A percentile compares a stretch with the other conserved stretches of the same genome.
These are phyloP conservation scores for Melaleuca quinquenervia DNA, from an alignment of 345 rosid genomes.

Conservation along the genomic window DNA sequence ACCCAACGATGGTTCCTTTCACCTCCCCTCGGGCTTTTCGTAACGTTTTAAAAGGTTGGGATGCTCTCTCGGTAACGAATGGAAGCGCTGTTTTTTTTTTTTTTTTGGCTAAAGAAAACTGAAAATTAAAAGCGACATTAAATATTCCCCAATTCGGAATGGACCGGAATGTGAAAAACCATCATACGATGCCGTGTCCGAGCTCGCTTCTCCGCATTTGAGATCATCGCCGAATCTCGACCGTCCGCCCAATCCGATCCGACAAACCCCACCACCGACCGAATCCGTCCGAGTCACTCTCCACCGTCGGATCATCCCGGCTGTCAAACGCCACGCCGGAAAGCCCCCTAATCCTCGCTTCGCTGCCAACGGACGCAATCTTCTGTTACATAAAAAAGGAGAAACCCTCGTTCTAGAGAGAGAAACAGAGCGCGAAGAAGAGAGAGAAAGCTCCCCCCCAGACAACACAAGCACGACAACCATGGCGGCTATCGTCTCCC, in stretches of 20 bases:
- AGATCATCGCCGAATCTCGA: background rate
- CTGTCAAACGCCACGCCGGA: background rate
- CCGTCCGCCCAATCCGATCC: background rate
- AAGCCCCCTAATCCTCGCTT: constrained; percentile 1
- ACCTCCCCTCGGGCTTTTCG: too few species aligned
- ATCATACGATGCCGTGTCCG: background rate
- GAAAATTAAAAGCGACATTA: too few species aligned
- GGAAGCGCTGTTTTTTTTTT: too few species aligned
- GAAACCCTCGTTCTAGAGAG: background rate
- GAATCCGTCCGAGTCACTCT: background rate
- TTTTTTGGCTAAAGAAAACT: too few species aligned
- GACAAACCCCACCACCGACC: background rate
- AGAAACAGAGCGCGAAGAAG: background rate
- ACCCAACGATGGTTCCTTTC: too few species aligned
- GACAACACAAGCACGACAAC: background rate
- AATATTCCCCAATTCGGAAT: too few species aligned
- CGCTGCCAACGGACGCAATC: constrained; percentile 17
- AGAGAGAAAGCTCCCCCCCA: background rate
- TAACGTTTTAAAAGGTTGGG: too few species aligned
- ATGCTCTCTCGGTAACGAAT: too few species aligned
- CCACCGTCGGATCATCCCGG: constrained; percentile 31
- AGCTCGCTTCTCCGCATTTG: background rate
- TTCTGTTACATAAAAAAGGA: background rate
- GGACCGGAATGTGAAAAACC: background rate
- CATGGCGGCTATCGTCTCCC: constrained; percentile 84